phyloP scores from a whole-genome alignment of 2,329 filamentous ascomycete species.

The Aspergillus ibericus region DNA sequence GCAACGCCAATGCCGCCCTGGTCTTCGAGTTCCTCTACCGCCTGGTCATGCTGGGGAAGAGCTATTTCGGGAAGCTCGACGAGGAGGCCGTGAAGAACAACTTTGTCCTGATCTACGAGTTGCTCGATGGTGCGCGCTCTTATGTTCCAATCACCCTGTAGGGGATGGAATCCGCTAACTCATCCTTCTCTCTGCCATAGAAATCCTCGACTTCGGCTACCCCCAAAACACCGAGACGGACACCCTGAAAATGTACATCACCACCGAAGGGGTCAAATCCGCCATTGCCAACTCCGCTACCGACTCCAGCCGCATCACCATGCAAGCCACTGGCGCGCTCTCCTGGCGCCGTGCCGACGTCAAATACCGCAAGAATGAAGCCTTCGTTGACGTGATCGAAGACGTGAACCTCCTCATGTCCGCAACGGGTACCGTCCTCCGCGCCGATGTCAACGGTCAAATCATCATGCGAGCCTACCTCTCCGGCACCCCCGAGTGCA shows the following conservation, averaged over 20 bases:
- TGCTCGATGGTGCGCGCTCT: slow-evolving; percentile 73
- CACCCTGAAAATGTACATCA: slow-evolving; percentile 99
- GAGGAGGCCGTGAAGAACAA: slow-evolving; percentile 99
- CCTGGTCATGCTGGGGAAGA: slow-evolving; percentile 82
- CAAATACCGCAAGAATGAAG: slow-evolving; percentile 99
- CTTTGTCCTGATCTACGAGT: slow-evolving; percentile 97
- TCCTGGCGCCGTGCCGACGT: slow-evolving; percentile 98
- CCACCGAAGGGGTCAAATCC: slow-evolving; percentile 96
- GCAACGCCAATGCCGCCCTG: slow-evolving; percentile 96
- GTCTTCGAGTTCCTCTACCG: slow-evolving; percentile 98
- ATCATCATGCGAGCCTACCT: slow-evolving; percentile 99
- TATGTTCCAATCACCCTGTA: neutral
- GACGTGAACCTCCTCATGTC: slow-evolving; percentile 99
- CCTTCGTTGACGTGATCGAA: slow-evolving; percentile 98
- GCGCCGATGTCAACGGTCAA: slow-evolving; percentile 93
- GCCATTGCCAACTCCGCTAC: slow-evolving; percentile 65
- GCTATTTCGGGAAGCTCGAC: slow-evolving; percentile 98
- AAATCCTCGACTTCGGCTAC: slow-evolving; percentile 98
- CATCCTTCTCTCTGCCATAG: slow-evolving; percentile 47
- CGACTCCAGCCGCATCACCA: slow-evolving; percentile 96
- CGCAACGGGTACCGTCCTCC: slow-evolving; percentile 90
- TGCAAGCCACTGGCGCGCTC: slow-evolving; percentile 95
- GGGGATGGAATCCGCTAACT: neutral
- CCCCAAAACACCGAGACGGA: slow-evolving; percentile 99
- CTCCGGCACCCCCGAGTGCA: slow-evolving; percentile 94